Evolutionary conservation across 2,329 filamentous ascomycete species (phyloP), one percentile per base, ranked within the genome.

Genomic region (Epichloe glyceriae): DNA sequence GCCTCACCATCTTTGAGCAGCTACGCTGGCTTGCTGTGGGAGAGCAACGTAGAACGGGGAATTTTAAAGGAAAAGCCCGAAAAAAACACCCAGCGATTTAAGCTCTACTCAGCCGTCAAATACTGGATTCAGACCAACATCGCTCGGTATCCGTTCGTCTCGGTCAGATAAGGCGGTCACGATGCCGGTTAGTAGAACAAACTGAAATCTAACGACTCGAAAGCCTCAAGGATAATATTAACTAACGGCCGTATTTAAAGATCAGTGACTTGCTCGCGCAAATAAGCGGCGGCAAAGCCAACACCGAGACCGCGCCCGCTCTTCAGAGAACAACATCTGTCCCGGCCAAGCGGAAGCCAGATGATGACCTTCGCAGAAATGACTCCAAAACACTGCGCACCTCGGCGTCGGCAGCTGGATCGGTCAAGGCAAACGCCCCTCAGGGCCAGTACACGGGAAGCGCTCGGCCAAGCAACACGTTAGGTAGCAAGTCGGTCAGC

Each of bases 321-420:
- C 53, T 62, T 15, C 53, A 55, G 19, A 60, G 61, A 50, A 52
- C 59, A 5, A 60, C 53, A 34, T 54, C 59, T 12, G 49, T 64
- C 30, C 62, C 57, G 6, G 52, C 69, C 38, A 83, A 83, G 64
- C 73, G 80, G 56, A 83, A 82, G 60, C 74, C 78, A 46, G 74
- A 76, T 37, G 70, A 75, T 53, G 73, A 79, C 50, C 61, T 73
- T 33, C 65, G 64, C 41, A 63, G 60, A 49, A 59, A 64, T 49
- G 62, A 62, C 30, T 60, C 64, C 35, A 80, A 79, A 62, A 57
- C 68, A 3, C 66, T 69, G 30, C 72, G 70, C 22, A 46, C 50
- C 12, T 44, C 33, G 45, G 46, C 34, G 35, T 19, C 35, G 26
- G 47, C 33, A 4, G 11, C 43, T 8, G 48, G 12, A 14, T 43